Conservation (phyloP, 768 basidiomycete species). For the Solioccasus polychromus region DNA sequence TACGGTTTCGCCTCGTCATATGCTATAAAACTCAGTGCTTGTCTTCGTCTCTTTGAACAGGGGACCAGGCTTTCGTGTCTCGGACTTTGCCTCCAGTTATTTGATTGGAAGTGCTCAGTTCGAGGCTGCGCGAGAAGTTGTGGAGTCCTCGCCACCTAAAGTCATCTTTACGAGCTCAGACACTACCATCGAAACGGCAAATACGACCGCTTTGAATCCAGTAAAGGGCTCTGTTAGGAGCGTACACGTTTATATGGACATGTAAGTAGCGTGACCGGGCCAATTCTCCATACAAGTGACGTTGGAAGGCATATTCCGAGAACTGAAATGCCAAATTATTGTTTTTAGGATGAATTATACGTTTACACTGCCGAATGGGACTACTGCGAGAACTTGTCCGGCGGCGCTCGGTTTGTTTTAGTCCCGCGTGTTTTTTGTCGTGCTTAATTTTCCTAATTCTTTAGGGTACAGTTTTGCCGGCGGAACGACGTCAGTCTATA, state of each 20-base stretch:
- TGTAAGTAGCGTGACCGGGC: slow-evolving; percentile 41
- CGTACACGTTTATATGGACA: slow-evolving; percentile 69
- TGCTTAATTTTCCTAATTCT: not conserved
- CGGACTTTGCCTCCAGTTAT: slow-evolving; percentile 72
- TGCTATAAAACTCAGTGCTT: too few relatives aligned
- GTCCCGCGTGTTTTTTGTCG: not conserved
- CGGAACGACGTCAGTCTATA: slow-evolving; percentile 68
- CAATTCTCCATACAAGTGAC: not conserved
- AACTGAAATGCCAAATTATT: not conserved
- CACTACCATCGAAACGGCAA: slow-evolving; percentile 16
- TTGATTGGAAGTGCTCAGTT: slow-evolving; percentile 73
- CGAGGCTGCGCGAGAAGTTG: slow-evolving; percentile 61
- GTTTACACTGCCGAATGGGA: slow-evolving; percentile 66
- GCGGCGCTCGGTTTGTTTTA: slow-evolving; percentile 61
- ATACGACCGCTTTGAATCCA: slow-evolving; percentile 32
- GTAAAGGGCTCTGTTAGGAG: slow-evolving; percentile 63
- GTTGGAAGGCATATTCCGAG: not conserved
- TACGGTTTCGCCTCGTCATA: not conserved
- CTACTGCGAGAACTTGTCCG: slow-evolving; percentile 68
- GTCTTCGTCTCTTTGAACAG: slow-evolving; percentile 30
- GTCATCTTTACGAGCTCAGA: slow-evolving; percentile 18
- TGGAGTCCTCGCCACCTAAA: slow-evolving; percentile 37
- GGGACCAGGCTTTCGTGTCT: slow-evolving; percentile 72
- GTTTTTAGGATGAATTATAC: slow-evolving; percentile 59
- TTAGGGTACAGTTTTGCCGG: slow-evolving; percentile 74